Evolutionary conservation across 169 alveolate species (phyloP).

Genomic region (Plasmodium vivax): DNA sequence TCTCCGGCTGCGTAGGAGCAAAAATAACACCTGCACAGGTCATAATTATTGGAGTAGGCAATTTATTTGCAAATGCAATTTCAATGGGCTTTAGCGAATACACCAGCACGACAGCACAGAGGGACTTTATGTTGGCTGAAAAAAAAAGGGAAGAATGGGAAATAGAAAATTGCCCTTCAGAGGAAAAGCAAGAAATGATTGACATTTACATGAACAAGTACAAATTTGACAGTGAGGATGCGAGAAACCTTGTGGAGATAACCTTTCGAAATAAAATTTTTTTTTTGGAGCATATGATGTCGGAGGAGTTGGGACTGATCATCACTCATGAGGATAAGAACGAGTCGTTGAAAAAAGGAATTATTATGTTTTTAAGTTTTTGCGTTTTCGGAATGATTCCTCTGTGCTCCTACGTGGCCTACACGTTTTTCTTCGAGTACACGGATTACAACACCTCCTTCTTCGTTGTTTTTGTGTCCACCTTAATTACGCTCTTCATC

Average conservation of each 20-base stretch:
- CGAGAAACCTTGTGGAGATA: conserved; percentile 87
- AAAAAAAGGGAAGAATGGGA: conserved; percentile 83
- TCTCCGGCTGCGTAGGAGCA: conserved; percentile 94
- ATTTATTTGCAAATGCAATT: conserved; percentile 91
- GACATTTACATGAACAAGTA: conserved; percentile 88
- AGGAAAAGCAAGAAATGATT: conserved; percentile 90
- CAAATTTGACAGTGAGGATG: conserved; percentile 89
- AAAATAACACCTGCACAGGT: conserved; percentile 88
- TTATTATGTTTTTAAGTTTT: conserved; percentile 89
- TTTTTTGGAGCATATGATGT: conserved; percentile 93
- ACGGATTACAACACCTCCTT: conserved; percentile 77
- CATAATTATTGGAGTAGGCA: conserved; percentile 89
- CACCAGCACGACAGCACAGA: conserved; percentile 83
- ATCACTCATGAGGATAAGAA: conserved; percentile 83
- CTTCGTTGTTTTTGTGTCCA: conserved; percentile 81
- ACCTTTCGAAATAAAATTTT: conserved; percentile 88
- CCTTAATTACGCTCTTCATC: conserved; percentile 81
- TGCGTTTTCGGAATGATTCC: conserved; percentile 90
- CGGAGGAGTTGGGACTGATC: conserved; percentile 91
- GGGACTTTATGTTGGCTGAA: conserved; percentile 79
- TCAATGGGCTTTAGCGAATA: conserved; percentile 93
- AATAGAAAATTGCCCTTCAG: conserved; percentile 91
- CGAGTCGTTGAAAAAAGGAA: conserved; percentile 84
- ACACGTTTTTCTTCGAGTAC: conserved; percentile 47
- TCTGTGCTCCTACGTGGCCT: conserved; percentile 87